Evolutionary conservation across 2,329 filamentous ascomycete genomes (phyloP).

Genomic region (Penicillium sp.): DNA sequence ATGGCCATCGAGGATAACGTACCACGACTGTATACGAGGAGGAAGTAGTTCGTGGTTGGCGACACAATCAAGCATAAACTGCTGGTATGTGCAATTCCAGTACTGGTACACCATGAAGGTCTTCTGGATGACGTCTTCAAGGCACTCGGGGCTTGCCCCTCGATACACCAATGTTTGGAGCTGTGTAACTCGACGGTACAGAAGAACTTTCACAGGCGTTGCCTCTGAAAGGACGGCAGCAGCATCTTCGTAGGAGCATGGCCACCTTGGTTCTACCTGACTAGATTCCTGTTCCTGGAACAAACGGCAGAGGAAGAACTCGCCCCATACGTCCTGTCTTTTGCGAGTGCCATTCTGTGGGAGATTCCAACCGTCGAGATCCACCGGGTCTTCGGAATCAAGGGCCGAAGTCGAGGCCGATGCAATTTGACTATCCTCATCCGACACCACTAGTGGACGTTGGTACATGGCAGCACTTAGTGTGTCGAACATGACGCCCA

Average conservation of each 20-base stretch:
- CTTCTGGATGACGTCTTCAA: slow-evolving; percentile 49
- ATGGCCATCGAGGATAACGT: slow-evolving; percentile 53
- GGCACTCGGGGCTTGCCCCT: slow-evolving; percentile 30
- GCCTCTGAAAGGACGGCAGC: slow-evolving; percentile 49
- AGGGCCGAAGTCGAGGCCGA: slow-evolving; percentile 1
- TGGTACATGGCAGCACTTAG: slow-evolving; percentile 52
- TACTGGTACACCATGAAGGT: slow-evolving; percentile 51
- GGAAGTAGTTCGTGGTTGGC: slow-evolving; percentile 49
- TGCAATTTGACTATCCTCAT: slow-evolving; percentile 44
- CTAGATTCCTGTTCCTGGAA: slow-evolving; percentile 2
- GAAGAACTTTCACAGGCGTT: slow-evolving; percentile 55
- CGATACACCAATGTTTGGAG: slow-evolving; percentile 51
- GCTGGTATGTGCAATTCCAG: slow-evolving; percentile 51
- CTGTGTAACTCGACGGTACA: slow-evolving; percentile 54
- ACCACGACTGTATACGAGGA: slow-evolving; percentile 55
- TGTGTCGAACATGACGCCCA: slow-evolving; percentile 57
- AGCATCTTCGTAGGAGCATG: slow-evolving; percentile 52
- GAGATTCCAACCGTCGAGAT: slow-evolving; percentile 11
- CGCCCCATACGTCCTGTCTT: slow-evolving; percentile 37
- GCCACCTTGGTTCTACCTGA: slow-evolving; percentile 42
- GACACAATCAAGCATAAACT: slow-evolving; percentile 51
- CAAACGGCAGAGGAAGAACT: slow-evolving; percentile 30
- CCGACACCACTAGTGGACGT: slow-evolving; percentile 43
- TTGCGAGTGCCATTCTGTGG: slow-evolving; percentile 3
- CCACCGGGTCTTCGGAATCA: background rate